phyloP scores from a whole-genome alignment of 768 basidiomycete genomes.

The Russula compacta region DNA sequence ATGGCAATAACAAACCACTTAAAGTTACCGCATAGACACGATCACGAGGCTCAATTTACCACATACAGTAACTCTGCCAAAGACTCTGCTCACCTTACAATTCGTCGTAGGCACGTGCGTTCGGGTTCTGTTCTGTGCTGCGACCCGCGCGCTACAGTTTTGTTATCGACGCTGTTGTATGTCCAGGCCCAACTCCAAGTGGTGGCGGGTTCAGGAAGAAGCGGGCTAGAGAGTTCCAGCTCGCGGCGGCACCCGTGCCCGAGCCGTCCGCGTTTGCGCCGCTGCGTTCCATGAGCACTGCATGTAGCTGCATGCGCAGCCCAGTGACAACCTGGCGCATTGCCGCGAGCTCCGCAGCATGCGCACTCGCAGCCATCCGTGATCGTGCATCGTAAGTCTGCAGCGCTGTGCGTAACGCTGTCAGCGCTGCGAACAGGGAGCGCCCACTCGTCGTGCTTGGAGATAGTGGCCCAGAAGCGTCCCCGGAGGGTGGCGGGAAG shows the following conservation, averaged over 20 bases:
- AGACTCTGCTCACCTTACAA: neutral
- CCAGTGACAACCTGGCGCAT: slow-evolving; percentile 19
- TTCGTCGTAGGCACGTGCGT: neutral
- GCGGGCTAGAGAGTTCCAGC: neutral
- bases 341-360: slow-evolving; percentile 17
- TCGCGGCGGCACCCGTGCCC: neutral
- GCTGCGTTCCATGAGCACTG: slow-evolving; percentile 20
- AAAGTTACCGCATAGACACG: neutral
- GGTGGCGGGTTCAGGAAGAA: slow-evolving; percentile 5
- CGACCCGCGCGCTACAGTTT: neutral
- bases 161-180: neutral
- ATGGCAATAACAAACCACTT: neutral
- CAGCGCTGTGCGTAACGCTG: slow-evolving; percentile 10
- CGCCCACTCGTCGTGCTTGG: neutral
- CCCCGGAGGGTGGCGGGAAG: slow-evolving; percentile 14
- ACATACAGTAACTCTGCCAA: neutral
- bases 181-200: neutral
- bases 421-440: slow-evolving; percentile 6
- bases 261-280: neutral
- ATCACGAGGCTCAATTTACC: neutral
- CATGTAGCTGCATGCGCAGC: slow-evolving; percentile 18
- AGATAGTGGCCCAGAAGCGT: neutral
- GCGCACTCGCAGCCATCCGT: slow-evolving; percentile 13
- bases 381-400: slow-evolving; percentile 17
- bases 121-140: neutral